phyloP scores from a whole-genome alignment of 495 filamentous ascomycete genomes.

The Aspergillus avenaceus region DNA sequence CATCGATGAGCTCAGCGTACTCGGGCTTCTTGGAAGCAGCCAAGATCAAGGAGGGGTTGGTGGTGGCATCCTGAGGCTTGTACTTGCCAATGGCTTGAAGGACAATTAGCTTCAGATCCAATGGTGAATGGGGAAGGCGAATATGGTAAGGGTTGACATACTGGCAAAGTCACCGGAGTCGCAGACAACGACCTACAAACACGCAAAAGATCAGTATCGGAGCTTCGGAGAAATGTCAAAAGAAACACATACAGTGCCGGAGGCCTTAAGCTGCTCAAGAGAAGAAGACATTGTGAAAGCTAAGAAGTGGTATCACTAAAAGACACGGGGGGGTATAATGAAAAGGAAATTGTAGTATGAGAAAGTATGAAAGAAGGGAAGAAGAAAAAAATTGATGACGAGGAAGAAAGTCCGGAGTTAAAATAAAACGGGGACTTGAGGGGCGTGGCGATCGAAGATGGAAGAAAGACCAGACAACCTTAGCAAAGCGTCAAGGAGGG shows the following conservation, averaged over 20 bases:
- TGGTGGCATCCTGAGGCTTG: slow-evolving; percentile 99
- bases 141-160: slow-evolving; percentile 40
- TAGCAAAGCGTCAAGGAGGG: neutral
- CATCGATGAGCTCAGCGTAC: slow-evolving; percentile 89
- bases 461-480: slow-evolving; percentile 6
- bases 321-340: neutral
- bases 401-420: slow-evolving; percentile 12
- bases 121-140: slow-evolving; percentile 14
- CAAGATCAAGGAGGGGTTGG: slow-evolving; percentile 97
- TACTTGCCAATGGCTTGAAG: slow-evolving; percentile 92
- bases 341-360: slow-evolving; percentile 5
- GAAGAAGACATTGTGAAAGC: slow-evolving; percentile 67
- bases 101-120: neutral
- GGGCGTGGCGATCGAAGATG: slow-evolving; percentile 27
- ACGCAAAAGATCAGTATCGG: slow-evolving; percentile 1
- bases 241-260: slow-evolving; percentile 73
- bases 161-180: slow-evolving; percentile 91
- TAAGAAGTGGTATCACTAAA: neutral
- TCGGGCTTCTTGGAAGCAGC: slow-evolving; percentile 97
- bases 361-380: slow-evolving; percentile 15
- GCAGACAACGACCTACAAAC: slow-evolving; percentile 71
- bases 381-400: slow-evolving; percentile 10
- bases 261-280: slow-evolving; percentile 93
- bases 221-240: slow-evolving; percentile 2
- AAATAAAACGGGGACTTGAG: slow-evolving; percentile 17